These are phyloP conservation scores for Cercospora beticola DNA, from an alignment of 2,329 filamentous ascomycete genomes.

Conservation along the genomic window DNA sequence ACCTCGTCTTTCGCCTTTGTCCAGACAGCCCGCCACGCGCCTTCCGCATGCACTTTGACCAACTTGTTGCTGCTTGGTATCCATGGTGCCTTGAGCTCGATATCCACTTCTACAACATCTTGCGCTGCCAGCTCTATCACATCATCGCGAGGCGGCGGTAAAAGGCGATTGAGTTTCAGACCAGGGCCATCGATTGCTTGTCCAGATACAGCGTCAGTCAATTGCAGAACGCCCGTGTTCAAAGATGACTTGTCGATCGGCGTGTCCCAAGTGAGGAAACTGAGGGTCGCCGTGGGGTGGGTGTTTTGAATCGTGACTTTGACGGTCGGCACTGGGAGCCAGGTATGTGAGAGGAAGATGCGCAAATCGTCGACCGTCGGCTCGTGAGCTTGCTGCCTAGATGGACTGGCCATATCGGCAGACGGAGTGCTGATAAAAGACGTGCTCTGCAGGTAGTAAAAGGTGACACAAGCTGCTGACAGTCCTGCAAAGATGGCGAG, in stretches of 20 bases:
- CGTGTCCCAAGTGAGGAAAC: constrained; percentile 44
- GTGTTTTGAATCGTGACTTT: constrained; percentile 42
- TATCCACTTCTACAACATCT: constrained; percentile 36
- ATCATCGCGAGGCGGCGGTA: constrained; percentile 41
- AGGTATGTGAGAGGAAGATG: constrained; percentile 11
- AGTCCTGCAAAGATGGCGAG: not conserved
- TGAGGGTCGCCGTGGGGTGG: constrained; percentile 37
- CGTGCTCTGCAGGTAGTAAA: not conserved
- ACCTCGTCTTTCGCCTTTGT: constrained; percentile 24
- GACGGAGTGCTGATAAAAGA: not conserved
- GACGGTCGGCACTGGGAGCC: constrained; percentile 21
- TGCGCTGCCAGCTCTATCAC: constrained; percentile 41
- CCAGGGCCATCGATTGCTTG: constrained; percentile 35
- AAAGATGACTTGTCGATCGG: constrained; percentile 42
- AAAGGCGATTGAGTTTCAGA: constrained; percentile 40
- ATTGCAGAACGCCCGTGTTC: constrained; percentile 41
- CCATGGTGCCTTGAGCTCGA: constrained; percentile 41
- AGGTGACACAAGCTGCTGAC: not conserved
- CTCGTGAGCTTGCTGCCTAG: not conserved
- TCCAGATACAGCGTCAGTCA: constrained; percentile 34
- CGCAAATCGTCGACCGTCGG: constrained; percentile 8
- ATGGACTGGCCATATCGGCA: not conserved
- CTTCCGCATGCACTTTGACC: constrained; percentile 40
- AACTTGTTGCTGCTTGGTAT: constrained; percentile 39
- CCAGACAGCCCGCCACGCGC: constrained; percentile 41